Base-by-base conservation (phyloP, 176 grass and related monocot genomes). In the Lolium perenne region DNA sequence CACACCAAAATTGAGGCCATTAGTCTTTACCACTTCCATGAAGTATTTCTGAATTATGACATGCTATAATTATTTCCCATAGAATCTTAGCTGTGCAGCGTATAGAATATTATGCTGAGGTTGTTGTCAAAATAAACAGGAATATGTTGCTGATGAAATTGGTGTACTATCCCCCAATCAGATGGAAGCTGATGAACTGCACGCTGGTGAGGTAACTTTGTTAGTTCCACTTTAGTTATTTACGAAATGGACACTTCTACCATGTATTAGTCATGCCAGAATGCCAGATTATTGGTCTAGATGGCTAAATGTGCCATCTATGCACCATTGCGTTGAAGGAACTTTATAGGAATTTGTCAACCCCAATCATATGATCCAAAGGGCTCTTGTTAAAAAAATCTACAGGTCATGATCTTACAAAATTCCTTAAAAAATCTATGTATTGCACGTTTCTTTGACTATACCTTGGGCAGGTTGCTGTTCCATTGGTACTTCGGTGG, bases 81-180 rank as follows among this genome's bases (percentile, higher is more conserved):
- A 40, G 66, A 76, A 59, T 25, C 62, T 90, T 86, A 68, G 17
- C 16, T 79, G 15, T 71, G 17, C 38, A 18, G 7, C 41, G 46
- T 68, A 40, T 85, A 46, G 4, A 87, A 69, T 77, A 38, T 56
- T 86, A 77, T 87, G 56, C 83, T 94, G 77, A 91, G 50, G 7
- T 76, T 86, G 26, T 78, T 63, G 26, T 88, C 7, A 71, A 91
- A 81, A 87, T 91, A 65, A 83, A 76, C 88, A 98, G 95, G 95
- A 95, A 85, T 95, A 95, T 79, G 70, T 83, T 71, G 91, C 91
- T 71, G 95, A 98, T 72, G 95, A 98, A 92, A 92, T 98, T 87
- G 95, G 95, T 64, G 95, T 95, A 57, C 76, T 98, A 79, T 98
- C 95, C 65, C 95, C 95, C 78, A 95, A 91, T 88, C 95, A 98